phyloP scores from a whole-genome alignment of 305 asterid genomes.

The Fraxinus paxiana region DNA sequence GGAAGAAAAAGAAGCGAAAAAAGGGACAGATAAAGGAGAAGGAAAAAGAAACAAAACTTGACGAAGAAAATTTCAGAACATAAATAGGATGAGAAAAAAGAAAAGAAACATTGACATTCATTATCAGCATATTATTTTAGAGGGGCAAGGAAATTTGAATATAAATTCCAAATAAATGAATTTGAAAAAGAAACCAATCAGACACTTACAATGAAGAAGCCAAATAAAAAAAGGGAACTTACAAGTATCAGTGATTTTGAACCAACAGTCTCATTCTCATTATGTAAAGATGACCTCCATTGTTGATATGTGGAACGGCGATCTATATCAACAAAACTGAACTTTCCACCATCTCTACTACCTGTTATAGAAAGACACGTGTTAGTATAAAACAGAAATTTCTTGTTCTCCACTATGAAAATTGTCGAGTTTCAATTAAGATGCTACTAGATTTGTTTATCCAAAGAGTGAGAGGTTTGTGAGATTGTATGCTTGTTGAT shows the following conservation, averaged over 20 bases:
- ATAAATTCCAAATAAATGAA: background rate
- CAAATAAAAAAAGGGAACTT: slow-evolving; percentile 17
- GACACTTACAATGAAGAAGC: background rate
- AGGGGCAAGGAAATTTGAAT: background rate
- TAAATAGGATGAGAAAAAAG: background rate
- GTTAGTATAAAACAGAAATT: background rate
- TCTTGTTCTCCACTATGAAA: background rate
- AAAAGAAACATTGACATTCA: background rate
- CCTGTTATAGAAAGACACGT: slow-evolving; percentile 21
- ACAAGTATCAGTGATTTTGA: slow-evolving; percentile 36
- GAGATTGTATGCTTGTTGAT: background rate
- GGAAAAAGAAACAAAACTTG: background rate
- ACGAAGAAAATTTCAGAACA: background rate
- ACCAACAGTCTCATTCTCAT: slow-evolving; percentile 6
- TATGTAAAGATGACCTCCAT: slow-evolving; percentile 6
- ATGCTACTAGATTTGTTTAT: background rate
- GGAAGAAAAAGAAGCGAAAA: background rate
- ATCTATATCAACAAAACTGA: slow-evolving; percentile 27
- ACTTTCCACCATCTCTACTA: slow-evolving; percentile 16
- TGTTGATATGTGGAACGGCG: slow-evolving; percentile 43
- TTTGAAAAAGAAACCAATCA: background rate
- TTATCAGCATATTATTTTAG: background rate
- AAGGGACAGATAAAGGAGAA: background rate
- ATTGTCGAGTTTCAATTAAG: background rate
- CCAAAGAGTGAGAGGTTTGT: background rate